phyloP scores from a whole-genome alignment of 805 yeast genomes.

The Candida nemodendra region DNA sequence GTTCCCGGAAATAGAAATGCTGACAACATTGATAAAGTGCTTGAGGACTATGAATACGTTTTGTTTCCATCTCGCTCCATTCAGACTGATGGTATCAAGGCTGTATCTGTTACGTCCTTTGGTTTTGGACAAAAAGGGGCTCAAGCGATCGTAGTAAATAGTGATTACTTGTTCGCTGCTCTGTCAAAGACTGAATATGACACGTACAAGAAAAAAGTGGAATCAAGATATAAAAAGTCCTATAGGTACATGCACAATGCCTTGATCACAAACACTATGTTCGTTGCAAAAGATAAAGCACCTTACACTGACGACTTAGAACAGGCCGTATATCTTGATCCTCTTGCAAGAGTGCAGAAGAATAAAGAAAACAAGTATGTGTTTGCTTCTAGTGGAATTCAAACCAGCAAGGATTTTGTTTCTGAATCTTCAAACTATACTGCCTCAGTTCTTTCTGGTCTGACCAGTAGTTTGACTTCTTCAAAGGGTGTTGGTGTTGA shows the following conservation, averaged over 20 bases:
- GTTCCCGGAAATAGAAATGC: conserved; percentile 99
- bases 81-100: conserved; percentile 96
- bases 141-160: conserved; percentile 86
- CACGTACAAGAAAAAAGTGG: conserved; percentile 67
- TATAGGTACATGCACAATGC: conserved; percentile 96
- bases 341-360: conserved; percentile 72
- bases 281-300: conserved; percentile 88
- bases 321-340: conserved; percentile 90
- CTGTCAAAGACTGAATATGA: conserved; percentile 71
- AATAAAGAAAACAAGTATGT: conserved; percentile 38
- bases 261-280: conserved; percentile 84
- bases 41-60: conserved; percentile 83
- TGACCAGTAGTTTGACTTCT: conserved; percentile 48
- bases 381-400: conserved; percentile 52
- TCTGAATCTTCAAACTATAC: conserved; percentile 53
- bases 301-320: conserved; percentile 91
- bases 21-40: conserved; percentile 83
- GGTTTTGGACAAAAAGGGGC: conserved; percentile 99
- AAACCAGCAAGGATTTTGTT: conserved; percentile 42
- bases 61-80: conserved; percentile 92
- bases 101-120: conserved; percentile 93
- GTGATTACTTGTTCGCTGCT: conserved; percentile 89
- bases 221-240: conserved; percentile 80
- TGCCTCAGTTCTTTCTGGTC: conserved; percentile 55
- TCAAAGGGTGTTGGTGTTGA: conserved; percentile 91